Evolutionary conservation across 805 yeast genomes (phyloP).

Genomic region (Diddensiella transvaalensis): DNA sequence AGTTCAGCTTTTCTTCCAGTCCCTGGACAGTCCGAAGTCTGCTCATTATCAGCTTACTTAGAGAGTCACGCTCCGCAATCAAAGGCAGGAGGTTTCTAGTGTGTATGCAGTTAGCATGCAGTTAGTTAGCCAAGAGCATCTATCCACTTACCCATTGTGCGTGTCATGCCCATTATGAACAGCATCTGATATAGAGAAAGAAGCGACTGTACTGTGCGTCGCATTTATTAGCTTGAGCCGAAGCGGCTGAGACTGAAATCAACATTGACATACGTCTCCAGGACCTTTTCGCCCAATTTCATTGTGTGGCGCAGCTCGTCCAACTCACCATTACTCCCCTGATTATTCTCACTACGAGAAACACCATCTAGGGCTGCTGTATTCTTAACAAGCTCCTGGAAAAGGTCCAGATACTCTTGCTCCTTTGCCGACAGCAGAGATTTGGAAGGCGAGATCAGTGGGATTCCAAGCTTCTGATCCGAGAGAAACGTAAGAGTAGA

Average conservation of each 20-base stretch:
- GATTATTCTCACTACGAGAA: too few relatives aligned
- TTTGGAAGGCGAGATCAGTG: slow-evolving; percentile 7
- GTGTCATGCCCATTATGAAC: slow-evolving; percentile 4
- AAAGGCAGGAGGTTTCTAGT: slow-evolving; percentile 7
- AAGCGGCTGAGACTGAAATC: not conserved
- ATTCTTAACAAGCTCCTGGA: not conserved
- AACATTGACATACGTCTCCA: slow-evolving; percentile 4
- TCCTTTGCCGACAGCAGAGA: slow-evolving; percentile 11
- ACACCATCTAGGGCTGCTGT: not conserved
- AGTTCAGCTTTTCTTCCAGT: not conserved
- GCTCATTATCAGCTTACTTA: not conserved
- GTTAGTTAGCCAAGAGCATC: not conserved
- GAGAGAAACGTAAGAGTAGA: slow-evolving; percentile 3
- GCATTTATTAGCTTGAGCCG: too few relatives aligned
- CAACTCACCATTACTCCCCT: not conserved
- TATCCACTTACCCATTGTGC: not conserved
- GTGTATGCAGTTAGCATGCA: not conserved
- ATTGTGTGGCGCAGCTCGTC: not conserved
- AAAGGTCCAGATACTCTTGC: slow-evolving; percentile 8
- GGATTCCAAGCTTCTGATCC: slow-evolving; percentile 14
- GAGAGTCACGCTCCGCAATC: slow-evolving; percentile 4
- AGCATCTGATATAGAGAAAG: slow-evolving; percentile 6
- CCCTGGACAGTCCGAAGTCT: not conserved
- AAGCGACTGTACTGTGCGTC: not conserved
- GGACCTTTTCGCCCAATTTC: slow-evolving; percentile 1